phyloP scores from a whole-genome alignment of 768 basidiomycete species.

The Trametes cinnabarina region DNA sequence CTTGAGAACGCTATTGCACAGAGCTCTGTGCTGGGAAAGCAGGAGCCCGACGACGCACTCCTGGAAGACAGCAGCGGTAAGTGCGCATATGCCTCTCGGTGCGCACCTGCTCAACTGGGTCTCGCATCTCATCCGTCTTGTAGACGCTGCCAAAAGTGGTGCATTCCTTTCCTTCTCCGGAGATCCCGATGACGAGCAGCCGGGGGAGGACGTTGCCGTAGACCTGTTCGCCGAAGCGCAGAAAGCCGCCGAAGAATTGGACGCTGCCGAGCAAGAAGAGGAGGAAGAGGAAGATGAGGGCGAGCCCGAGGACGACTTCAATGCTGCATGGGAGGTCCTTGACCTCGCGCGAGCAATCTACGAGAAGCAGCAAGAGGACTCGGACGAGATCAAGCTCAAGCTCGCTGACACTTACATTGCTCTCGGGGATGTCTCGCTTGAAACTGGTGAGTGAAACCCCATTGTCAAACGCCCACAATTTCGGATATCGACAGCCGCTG shows the following conservation, averaged over 20 bases:
- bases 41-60: constrained; percentile 57
- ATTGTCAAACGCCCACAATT: background rate
- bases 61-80: constrained; percentile 40
- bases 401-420: constrained; percentile 89
- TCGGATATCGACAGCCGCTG: background rate
- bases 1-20: constrained; percentile 90
- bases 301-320: constrained; percentile 95
- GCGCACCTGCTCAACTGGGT: background rate
- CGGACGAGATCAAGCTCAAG: constrained; percentile 69
- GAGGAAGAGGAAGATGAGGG: constrained; percentile 64
- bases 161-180: constrained; percentile 79
- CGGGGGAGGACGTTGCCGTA: constrained; percentile 48
- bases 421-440: constrained; percentile 93
- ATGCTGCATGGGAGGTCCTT: constrained; percentile 96
- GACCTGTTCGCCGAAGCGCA: constrained; percentile 63
- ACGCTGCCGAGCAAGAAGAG: constrained; percentile 41
- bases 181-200: constrained; percentile 63
- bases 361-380: constrained; percentile 58
- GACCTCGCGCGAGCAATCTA: constrained; percentile 90
- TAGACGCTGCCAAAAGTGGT: constrained; percentile 40
- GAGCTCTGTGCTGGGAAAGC: constrained; percentile 85
- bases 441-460: constrained; percentile 69
- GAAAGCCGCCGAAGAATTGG: constrained; percentile 46
- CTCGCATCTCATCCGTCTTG: constrained; percentile 5
- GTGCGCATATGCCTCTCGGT: constrained; percentile 4